These are phyloP conservation scores for Globisporangium takayamanum DNA, from an alignment of 352 stramenopile genomes.

Conservation along the genomic window DNA sequence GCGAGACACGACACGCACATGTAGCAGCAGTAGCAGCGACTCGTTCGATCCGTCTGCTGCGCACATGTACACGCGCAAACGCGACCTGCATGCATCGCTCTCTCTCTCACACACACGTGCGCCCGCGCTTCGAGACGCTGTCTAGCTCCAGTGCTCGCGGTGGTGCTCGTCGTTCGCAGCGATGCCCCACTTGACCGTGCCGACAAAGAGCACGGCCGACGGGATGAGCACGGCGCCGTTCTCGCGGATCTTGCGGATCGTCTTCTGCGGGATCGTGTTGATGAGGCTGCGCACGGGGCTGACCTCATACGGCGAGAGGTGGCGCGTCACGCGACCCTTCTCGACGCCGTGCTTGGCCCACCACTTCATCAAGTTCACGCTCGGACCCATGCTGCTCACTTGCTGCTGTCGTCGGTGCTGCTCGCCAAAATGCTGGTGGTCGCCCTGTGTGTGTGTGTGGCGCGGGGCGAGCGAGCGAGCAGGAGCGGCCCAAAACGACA, in stretches of 20 bases:
- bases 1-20: no score
- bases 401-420: slow-evolving; percentile 11
- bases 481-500: no score
- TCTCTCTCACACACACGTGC: neutral
- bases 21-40: no score
- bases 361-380: slow-evolving; percentile 52
- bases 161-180: slow-evolving; percentile 73
- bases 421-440: slow-evolving; percentile 21
- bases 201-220: slow-evolving; percentile 48
- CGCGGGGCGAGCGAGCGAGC: no score
- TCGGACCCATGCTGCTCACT: slow-evolving; percentile 30
- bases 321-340: slow-evolving; percentile 54
- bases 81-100: no score
- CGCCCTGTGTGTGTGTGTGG: neutral
- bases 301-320: slow-evolving; percentile 66
- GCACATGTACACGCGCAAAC: neutral
- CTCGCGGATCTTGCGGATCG: slow-evolving; percentile 74
- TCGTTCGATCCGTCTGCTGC: neutral
- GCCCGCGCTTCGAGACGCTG: neutral
- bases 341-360: slow-evolving; percentile 67
- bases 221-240: slow-evolving; percentile 71
- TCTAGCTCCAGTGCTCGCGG: slow-evolving; percentile 75
- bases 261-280: slow-evolving; percentile 67
- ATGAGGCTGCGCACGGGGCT: slow-evolving; percentile 65
- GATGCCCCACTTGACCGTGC: slow-evolving; percentile 67